phyloP scores from a whole-genome alignment of 306 rosid genomes.

The Datisca glomerata region DNA sequence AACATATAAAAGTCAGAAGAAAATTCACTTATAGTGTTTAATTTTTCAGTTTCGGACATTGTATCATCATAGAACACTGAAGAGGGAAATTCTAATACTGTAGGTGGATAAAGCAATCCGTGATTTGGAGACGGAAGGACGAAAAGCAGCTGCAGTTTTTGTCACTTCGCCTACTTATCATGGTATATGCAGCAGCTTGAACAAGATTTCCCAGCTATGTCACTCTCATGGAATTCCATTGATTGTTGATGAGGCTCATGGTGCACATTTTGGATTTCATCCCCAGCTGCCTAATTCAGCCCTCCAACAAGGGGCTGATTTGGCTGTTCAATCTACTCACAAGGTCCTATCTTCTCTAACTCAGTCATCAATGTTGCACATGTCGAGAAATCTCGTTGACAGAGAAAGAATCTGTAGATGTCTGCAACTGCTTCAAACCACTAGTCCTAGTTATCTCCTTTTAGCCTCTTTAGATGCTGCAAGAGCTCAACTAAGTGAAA shows the following conservation, averaged over 20 bases:
- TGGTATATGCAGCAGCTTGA: constrained; percentile 66
- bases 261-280: constrained; percentile 84
- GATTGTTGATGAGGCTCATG: constrained; percentile 93
- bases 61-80: no score
- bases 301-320: constrained; percentile 70
- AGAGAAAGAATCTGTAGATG: constrained; percentile 51
- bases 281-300: constrained; percentile 60
- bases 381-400: constrained; percentile 49
- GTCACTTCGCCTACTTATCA: constrained; percentile 84
- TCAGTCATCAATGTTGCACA: constrained; percentile 85
- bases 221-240: constrained; percentile 65
- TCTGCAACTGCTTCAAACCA: constrained; percentile 77
- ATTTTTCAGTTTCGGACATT: no score
- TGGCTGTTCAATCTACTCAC: constrained; percentile 66
- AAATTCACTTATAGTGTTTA: no score
- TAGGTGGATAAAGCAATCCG: constrained; percentile 60
- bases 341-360: constrained; percentile 81
- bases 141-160: constrained; percentile 59
- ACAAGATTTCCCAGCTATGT: constrained; percentile 49
- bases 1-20: no score
- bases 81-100: no score
- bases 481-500: constrained; percentile 64
- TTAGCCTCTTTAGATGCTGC: constrained; percentile 90
- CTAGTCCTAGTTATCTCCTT: constrained; percentile 85
- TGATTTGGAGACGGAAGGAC: constrained; percentile 47